Evolutionary conservation across 257 asterid genomes (phyloP).

Genomic region (Scutellaria barbata): DNA sequence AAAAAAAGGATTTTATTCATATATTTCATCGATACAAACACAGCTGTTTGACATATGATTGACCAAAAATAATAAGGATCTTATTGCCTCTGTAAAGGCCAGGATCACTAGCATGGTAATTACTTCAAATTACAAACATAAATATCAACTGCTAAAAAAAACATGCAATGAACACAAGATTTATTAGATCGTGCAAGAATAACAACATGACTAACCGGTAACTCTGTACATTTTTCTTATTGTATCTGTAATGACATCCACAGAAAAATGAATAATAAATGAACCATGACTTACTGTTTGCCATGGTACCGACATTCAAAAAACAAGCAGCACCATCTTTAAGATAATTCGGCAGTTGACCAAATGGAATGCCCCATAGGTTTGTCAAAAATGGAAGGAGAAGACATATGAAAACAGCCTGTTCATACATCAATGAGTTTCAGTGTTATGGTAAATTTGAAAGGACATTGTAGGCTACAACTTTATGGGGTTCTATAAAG

Average conservation of each 20-base stretch:
- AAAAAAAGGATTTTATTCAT: slow-evolving; percentile 27
- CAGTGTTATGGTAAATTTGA: slow-evolving; percentile 40
- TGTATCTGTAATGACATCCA: slow-evolving; percentile 4
- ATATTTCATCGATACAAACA: neutral
- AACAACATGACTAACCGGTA: slow-evolving; percentile 15
- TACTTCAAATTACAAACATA: neutral
- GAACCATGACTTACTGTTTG: slow-evolving; percentile 57
- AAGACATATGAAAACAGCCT: slow-evolving; percentile 89
- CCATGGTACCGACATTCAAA: slow-evolving; percentile 75
- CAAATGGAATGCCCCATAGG: slow-evolving; percentile 91
- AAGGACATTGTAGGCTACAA: slow-evolving; percentile 3
- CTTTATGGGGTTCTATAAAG: slow-evolving; percentile 26
- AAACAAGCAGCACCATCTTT: slow-evolving; percentile 98
- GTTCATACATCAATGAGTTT: slow-evolving; percentile 37
- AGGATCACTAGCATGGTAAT: slow-evolving; percentile 5
- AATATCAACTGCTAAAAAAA: neutral
- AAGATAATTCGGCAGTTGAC: slow-evolving; percentile 74
- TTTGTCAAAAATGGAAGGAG: slow-evolving; percentile 93
- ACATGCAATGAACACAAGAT: neutral
- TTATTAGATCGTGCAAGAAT: neutral
- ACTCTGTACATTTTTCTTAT: slow-evolving; percentile 10
- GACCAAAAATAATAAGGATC: neutral
- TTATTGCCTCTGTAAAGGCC: neutral
- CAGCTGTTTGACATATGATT: neutral
- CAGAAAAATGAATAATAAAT: slow-evolving; percentile 15